Percentiles rank a stretch among this genome's conserved stretches.
Conservation (phyloP, 2,329 filamentous ascomycete species). For the Fusarium sp. region DNA sequence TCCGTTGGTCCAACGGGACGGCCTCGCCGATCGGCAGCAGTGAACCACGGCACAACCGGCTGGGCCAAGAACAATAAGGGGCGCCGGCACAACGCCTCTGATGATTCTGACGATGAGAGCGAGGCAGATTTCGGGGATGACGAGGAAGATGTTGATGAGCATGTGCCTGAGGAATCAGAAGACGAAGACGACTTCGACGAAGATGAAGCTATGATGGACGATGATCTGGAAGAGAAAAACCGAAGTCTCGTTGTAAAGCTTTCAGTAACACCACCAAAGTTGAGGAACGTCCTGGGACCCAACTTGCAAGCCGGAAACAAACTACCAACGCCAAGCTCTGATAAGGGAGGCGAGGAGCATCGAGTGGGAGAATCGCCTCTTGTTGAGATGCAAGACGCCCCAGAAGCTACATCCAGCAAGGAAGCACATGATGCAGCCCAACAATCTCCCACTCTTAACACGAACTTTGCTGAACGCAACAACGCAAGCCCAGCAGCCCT, state of each 20-base stretch:
- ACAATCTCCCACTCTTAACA: conserved; percentile 21
- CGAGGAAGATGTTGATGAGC: conserved; percentile 74
- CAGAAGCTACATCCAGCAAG: conserved; percentile 6
- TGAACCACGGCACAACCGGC: conserved; percentile 60
- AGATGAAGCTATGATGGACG: conserved; percentile 64
- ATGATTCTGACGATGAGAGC: conserved; percentile 71
- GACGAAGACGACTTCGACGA: conserved; percentile 69
- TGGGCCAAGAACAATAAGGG: conserved; percentile 47
- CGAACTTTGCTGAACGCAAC: conserved; percentile 6
- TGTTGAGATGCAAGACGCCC: conserved; percentile 43
- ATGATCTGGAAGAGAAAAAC: conserved; percentile 58
- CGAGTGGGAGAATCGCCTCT: conserved; percentile 17
- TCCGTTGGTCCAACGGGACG: conserved; percentile 58
- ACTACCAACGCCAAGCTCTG: conserved; percentile 34
- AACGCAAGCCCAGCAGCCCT: conserved; percentile 47
- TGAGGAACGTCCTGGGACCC: conserved; percentile 44
- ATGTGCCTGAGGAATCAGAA: conserved; percentile 68
- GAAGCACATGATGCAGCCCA: background rate
- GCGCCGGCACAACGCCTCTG: conserved; percentile 58
- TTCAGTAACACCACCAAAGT: conserved; percentile 57
- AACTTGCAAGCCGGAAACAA: conserved; percentile 35
- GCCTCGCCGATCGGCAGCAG: conserved; percentile 61
- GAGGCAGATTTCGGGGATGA: conserved; percentile 82
- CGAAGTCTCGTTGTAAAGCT: conserved; percentile 81
- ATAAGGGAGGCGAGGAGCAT: conserved; percentile 27